Percentiles rank a stretch among this genome's conserved stretches.
These are phyloP conservation scores for Citrus australasica DNA, from an alignment of 345 rosid genomes.

Conservation along the genomic window DNA sequence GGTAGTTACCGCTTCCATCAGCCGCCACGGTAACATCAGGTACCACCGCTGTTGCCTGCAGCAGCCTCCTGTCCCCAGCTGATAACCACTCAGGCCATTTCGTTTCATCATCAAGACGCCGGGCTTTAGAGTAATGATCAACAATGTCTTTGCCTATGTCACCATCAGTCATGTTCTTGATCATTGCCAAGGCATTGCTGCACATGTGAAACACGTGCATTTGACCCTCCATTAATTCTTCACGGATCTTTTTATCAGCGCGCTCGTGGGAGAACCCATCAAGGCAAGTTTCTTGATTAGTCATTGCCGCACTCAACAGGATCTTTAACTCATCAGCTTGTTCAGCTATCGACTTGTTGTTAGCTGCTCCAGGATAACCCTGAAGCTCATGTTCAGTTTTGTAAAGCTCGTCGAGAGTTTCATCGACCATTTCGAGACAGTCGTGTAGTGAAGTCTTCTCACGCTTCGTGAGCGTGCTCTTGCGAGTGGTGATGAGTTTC, in stretches of 20 bases:
- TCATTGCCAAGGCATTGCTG: conserved; percentile 48
- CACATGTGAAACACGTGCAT: conserved; percentile 28
- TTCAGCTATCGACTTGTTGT: conserved; percentile 18
- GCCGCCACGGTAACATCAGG: conserved; percentile 75
- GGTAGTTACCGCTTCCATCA: conserved; percentile 71
- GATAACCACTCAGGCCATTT: conserved; percentile 85
- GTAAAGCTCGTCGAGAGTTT: conserved; percentile 50
- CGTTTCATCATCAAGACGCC: conserved; percentile 19
- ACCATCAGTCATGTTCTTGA: conserved; percentile 42
- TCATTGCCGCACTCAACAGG: conserved; percentile 55
- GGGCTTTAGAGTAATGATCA: not conserved
- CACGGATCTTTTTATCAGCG: conserved; percentile 30
- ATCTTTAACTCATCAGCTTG: conserved; percentile 44
- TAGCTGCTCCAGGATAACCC: conserved; percentile 20
- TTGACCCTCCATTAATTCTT: conserved; percentile 29
- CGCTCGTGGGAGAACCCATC: conserved; percentile 56
- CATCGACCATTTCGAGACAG: conserved; percentile 50
- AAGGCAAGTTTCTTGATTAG: conserved; percentile 61
- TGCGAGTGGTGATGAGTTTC: conserved; percentile 25
- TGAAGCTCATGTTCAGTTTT: conserved; percentile 26
- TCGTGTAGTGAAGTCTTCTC: conserved; percentile 57
- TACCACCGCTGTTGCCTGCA: conserved; percentile 51
- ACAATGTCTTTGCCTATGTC: conserved; percentile 20
- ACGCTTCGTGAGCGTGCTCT: conserved; percentile 28
- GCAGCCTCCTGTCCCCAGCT: conserved; percentile 63